Percentiles rank a stretch among this genome's conserved stretches.
Evolutionary conservation across 768 basidiomycete genomes (phyloP).

Genomic region (Clavaria fumosa): DNA sequence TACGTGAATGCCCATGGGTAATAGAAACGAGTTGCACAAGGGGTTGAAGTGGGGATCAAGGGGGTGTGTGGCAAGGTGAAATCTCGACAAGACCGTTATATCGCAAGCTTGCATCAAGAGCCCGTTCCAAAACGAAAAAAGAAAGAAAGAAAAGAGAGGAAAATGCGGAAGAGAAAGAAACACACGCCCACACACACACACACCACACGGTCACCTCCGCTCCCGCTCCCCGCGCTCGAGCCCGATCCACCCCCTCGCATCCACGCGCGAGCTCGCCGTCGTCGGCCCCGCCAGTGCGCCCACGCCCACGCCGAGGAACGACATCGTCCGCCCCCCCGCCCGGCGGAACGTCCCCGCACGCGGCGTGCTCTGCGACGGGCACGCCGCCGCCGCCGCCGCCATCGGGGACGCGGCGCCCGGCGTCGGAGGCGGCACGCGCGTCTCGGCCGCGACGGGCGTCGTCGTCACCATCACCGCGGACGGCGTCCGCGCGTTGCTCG

Average conservation of each 20-base stretch:
- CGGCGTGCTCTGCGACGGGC: constrained; percentile 51
- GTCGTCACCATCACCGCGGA: constrained; percentile 66
- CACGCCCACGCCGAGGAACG: constrained; percentile 59
- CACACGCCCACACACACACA: not conserved
- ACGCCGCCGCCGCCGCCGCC: constrained; percentile 39
- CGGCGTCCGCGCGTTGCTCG: constrained; percentile 22
- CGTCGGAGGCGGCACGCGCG: constrained; percentile 26
- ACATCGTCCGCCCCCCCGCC: constrained; percentile 52
- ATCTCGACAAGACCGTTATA: no score
- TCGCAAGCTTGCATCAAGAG: no score
- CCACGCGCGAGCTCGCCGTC: constrained; percentile 69
- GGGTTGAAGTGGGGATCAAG: no score
- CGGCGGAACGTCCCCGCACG: constrained; percentile 53
- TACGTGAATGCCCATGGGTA: no score
- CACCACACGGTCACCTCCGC: not conserved
- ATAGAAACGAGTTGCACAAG: no score
- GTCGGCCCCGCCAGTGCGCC: constrained; percentile 58
- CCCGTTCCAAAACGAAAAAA: no score
- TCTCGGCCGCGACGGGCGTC: constrained; percentile 60
- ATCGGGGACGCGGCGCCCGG: constrained; percentile 37
- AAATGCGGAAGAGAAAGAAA: no score
- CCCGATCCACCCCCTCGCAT: constrained; percentile 68
- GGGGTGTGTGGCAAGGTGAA: no score
- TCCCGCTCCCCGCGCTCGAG: constrained; percentile 20
- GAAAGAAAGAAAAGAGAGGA: no score